Percentiles rank a stretch among this genome's conserved stretches.
phyloP scores from a whole-genome alignment of 2,329 filamentous ascomycete genomes.

The Pyricularia sp. region DNA sequence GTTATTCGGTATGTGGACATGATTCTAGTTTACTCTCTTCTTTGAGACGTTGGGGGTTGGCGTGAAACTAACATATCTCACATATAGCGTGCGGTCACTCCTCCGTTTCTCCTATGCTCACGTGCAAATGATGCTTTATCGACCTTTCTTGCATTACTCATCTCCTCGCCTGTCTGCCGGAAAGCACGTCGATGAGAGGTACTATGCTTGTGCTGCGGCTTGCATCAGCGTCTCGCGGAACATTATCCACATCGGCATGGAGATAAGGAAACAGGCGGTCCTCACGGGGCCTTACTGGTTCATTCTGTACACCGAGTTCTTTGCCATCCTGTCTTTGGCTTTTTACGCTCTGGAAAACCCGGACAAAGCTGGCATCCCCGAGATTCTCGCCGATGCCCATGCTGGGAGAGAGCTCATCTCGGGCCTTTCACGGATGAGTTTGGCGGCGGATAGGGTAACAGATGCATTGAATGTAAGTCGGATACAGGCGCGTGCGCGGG shows the following conservation, averaged over 20 bases:
- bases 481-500: not conserved
- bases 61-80: not conserved
- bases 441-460: constrained; percentile 83
- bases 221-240: constrained; percentile 57
- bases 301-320: constrained; percentile 76
- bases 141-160: constrained; percentile 77
- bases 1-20: constrained; percentile 58
- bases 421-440: constrained; percentile 69
- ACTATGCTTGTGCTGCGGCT: constrained; percentile 62
- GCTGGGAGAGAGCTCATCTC: constrained; percentile 78
- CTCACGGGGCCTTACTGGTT: constrained; percentile 83
- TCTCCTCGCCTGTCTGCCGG: constrained; percentile 51
- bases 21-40: not conserved
- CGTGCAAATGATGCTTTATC: constrained; percentile 73
- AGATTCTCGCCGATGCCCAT: constrained; percentile 76
- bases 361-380: constrained; percentile 61
- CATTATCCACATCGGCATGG: constrained; percentile 70
- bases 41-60: not conserved
- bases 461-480: constrained; percentile 61
- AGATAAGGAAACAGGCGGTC: constrained; percentile 57
- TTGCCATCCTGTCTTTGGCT: constrained; percentile 67
- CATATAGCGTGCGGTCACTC: constrained; percentile 58
- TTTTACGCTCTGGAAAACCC: constrained; percentile 78
- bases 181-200: constrained; percentile 60
- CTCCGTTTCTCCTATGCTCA: constrained; percentile 74